phyloP scores from a whole-genome alignment of 1,284 basidiomycete species.

The Trichosporon inkin region DNA sequence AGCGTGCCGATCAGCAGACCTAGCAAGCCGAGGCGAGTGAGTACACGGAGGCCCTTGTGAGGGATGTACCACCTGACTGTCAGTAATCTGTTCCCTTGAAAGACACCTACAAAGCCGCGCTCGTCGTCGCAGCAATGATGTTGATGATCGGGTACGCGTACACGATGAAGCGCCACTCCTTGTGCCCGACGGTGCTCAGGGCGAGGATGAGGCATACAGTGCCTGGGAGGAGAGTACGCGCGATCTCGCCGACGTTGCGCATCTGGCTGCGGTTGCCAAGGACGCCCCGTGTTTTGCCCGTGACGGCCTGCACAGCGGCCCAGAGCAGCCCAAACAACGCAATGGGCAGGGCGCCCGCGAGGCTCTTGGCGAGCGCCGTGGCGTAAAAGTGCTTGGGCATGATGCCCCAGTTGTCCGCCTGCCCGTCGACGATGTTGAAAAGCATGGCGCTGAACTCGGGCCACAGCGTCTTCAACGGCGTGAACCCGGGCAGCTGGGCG shows the following conservation, averaged over 20 bases:
- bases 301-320: constrained; percentile 8
- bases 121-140: constrained; percentile 67
- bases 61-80: constrained; percentile 22
- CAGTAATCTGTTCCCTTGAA: background rate
- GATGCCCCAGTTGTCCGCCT: constrained; percentile 88
- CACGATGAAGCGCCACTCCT: constrained; percentile 92
- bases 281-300: background rate
- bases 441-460: constrained; percentile 76
- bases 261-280: constrained; percentile 12
- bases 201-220: constrained; percentile 59
- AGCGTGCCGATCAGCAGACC: constrained; percentile 57
- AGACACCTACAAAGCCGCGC: constrained; percentile 23
- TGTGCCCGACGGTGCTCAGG: constrained; percentile 64
- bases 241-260: constrained; percentile 20
- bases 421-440: constrained; percentile 84
- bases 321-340: constrained; percentile 56
- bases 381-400: constrained; percentile 70
- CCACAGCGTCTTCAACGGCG: constrained; percentile 61
- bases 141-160: constrained; percentile 83
- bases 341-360: constrained; percentile 65
- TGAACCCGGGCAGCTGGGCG: constrained; percentile 35
- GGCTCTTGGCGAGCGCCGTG: constrained; percentile 70
- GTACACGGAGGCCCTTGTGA: background rate
- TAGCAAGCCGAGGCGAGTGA: constrained; percentile 46
- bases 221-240: constrained; percentile 48